A percentile compares a stretch with the other conserved stretches of the same genome.
phyloP scores from a whole-genome alignment of 2,329 filamentous ascomycete genomes.

The Trichoderma semiorbis region DNA sequence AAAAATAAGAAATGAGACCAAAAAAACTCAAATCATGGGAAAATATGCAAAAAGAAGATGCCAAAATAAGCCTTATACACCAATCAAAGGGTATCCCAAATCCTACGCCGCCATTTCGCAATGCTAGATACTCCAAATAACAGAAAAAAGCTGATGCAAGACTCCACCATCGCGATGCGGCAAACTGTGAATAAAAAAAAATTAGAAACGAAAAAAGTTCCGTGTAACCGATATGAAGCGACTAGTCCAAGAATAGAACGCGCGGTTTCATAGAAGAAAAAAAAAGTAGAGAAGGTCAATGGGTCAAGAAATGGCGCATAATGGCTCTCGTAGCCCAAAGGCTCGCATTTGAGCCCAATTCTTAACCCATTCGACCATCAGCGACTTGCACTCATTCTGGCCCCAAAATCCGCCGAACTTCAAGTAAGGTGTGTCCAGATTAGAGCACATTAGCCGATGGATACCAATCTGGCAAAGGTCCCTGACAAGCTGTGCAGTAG shows the following conservation, averaged over 20 bases:
- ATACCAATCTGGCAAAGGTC: background rate
- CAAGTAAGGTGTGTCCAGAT: background rate
- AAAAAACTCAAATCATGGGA: background rate
- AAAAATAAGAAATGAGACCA: background rate
- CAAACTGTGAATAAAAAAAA: background rate
- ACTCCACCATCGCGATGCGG: constrained; percentile 15
- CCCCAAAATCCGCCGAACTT: background rate
- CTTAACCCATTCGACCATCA: background rate
- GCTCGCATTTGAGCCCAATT: background rate
- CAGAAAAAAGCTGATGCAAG: background rate
- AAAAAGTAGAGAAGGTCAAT: background rate
- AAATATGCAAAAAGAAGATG: background rate
- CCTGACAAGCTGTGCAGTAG: background rate
- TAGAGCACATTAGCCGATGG: background rate
- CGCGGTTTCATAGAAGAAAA: background rate
- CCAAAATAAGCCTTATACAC: background rate
- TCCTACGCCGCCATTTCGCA: constrained; percentile 9
- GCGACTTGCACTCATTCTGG: background rate
- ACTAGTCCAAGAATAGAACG: constrained; percentile 9
- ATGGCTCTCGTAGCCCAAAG: background rate
- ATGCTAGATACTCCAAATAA: constrained; percentile 4
- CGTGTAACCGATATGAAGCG: background rate
- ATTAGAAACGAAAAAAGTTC: background rate
- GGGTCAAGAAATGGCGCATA: constrained; percentile 15
- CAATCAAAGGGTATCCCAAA: constrained; percentile 13